Conservation (phyloP, 2,329 filamentous ascomycete genomes). For the Emericellopsis cladophorae region DNA sequence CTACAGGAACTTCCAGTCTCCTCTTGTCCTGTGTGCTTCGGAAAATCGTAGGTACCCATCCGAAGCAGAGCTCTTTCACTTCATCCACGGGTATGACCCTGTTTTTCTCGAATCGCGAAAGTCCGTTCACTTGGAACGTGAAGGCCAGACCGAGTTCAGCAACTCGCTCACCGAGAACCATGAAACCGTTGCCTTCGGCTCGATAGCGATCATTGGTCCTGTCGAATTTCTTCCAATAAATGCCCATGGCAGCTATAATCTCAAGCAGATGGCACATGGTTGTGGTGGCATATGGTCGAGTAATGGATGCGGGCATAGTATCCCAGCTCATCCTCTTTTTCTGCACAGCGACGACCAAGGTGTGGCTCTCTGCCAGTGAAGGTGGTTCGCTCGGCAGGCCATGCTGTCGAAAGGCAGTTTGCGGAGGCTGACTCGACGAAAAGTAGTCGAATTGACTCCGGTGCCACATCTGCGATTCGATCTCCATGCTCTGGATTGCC, state of each 20-base stretch:
- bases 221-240: slow-evolving; percentile 48
- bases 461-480: slow-evolving; percentile 33
- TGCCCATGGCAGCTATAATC: slow-evolving; percentile 38
- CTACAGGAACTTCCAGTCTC: slow-evolving; percentile 21
- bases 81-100: slow-evolving; percentile 39
- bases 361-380: slow-evolving; percentile 18
- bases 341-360: slow-evolving; percentile 31
- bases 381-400: slow-evolving; percentile 12
- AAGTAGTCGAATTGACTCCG: slow-evolving; percentile 12
- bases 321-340: slow-evolving; percentile 35
- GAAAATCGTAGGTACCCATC: slow-evolving; percentile 42
- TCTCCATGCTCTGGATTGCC: slow-evolving; percentile 36
- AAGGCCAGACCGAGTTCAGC: slow-evolving; percentile 41
- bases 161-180: slow-evolving; percentile 31
- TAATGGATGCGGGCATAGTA: slow-evolving; percentile 33
- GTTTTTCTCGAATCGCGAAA: slow-evolving; percentile 32
- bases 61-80: slow-evolving; percentile 43
- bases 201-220: slow-evolving; percentile 34
- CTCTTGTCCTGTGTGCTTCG: slow-evolving; percentile 23
- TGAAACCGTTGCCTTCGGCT: slow-evolving; percentile 42
- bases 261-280: slow-evolving; percentile 44
- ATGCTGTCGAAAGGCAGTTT: slow-evolving; percentile 1
- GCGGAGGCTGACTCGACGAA: slow-evolving; percentile 6
- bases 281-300: slow-evolving; percentile 37
- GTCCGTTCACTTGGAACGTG: slow-evolving; percentile 36